These are phyloP conservation scores for Rhizoclosmatium sp. DNA, from an alignment of 192 early-diverging fungal genomes.

Conservation along the genomic window DNA sequence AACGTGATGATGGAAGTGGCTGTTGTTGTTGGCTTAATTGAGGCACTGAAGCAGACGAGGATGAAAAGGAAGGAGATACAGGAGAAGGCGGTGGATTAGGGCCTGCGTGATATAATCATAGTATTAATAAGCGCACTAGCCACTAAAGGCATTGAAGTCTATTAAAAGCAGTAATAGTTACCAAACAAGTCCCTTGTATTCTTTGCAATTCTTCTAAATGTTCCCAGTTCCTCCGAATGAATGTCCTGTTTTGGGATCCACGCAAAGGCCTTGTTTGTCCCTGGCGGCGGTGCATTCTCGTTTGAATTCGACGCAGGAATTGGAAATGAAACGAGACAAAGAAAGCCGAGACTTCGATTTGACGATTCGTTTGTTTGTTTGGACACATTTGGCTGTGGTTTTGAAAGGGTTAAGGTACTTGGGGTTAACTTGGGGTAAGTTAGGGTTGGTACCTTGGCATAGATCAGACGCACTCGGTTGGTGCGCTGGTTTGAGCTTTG, in stretches of 20 bases:
- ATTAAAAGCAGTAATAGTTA: neutral
- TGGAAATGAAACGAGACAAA: slow-evolving; percentile 13
- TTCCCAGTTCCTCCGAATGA: slow-evolving; percentile 8
- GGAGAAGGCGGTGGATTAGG: slow-evolving; percentile 16
- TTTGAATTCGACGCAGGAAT: slow-evolving; percentile 17
- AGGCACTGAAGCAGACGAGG: neutral
- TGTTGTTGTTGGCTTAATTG: neutral
- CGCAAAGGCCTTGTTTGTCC: neutral
- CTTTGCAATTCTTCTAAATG: slow-evolving; percentile 39
- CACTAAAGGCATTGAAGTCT: too few species aligned
- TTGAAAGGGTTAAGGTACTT: neutral
- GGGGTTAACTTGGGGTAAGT: too few species aligned
- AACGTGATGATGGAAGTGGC: neutral
- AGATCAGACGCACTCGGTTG: neutral
- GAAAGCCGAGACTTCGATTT: slow-evolving; percentile 24
- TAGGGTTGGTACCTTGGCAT: neutral
- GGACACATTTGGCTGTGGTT: neutral
- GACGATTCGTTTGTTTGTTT: neutral
- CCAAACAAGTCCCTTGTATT: slow-evolving; percentile 21
- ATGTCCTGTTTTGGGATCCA: too few species aligned
- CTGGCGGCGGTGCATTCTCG: neutral
- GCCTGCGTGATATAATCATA: neutral
- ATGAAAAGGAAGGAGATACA: slow-evolving; percentile 7
- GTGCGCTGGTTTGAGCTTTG: neutral
- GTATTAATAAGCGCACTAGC: too few species aligned